A percentile compares a stretch with the other conserved stretches of the same genome.
Conservation (phyloP, 192 early-diverging fungal species). For the Gryganskiella cystojenkinii region DNA sequence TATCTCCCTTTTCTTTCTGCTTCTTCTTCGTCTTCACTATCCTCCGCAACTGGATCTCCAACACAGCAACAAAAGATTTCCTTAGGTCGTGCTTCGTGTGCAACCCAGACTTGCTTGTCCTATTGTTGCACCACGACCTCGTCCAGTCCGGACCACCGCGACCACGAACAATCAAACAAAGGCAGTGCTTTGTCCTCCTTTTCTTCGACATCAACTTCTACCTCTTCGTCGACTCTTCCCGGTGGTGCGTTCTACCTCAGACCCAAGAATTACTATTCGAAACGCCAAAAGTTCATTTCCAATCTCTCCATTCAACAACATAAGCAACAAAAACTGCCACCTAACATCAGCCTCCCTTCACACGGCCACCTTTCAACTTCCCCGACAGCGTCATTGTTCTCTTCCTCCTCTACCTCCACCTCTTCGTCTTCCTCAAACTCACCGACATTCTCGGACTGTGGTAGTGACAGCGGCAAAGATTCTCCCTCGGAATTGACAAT, state of each 20-base stretch:
- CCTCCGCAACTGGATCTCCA: conserved; percentile 4
- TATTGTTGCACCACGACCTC: conserved; percentile 17
- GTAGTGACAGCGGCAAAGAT: too few species aligned
- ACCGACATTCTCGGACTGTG: too few species aligned
- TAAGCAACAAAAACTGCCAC: conserved; percentile 11
- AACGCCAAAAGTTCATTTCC: conserved; percentile 33
- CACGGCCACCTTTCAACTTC: neutral
- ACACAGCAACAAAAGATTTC: neutral
- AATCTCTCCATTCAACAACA: neutral
- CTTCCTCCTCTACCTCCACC: neutral
- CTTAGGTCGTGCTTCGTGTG: neutral
- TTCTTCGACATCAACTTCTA: neutral
- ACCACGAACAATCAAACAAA: too few species aligned
- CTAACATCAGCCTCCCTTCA: neutral
- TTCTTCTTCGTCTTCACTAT: neutral
- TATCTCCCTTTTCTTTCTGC: conserved; percentile 27
- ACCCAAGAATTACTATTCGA: conserved; percentile 52
- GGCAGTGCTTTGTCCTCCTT: neutral
- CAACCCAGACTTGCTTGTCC: conserved; percentile 19
- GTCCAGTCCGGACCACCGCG: neutral
- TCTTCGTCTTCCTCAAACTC: neutral
- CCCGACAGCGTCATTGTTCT: too few species aligned
- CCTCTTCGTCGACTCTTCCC: conserved; percentile 2
- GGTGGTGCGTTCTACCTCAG: conserved; percentile 31
- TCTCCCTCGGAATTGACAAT: too few species aligned